phyloP scores from a whole-genome alignment of 139 green algal genomes.

The Volvox reticuliferus region DNA sequence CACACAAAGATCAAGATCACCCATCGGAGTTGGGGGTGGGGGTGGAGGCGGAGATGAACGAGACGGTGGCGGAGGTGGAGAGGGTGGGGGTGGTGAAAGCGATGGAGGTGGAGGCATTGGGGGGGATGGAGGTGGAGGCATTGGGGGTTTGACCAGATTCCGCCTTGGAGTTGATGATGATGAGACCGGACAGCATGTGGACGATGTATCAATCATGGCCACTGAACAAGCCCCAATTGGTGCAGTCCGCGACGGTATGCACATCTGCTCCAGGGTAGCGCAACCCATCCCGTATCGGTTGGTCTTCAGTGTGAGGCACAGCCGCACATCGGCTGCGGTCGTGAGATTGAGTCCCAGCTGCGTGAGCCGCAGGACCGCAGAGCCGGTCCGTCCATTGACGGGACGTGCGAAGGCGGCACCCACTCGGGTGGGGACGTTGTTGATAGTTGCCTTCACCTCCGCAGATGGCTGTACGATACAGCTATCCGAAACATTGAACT shows the following conservation, averaged over 20 bases:
- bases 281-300: neutral
- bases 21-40: too few species aligned
- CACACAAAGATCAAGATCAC: too few species aligned
- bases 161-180: too few species aligned
- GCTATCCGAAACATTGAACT: neutral
- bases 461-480: neutral
- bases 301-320: neutral
- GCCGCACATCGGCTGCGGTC: too few species aligned
- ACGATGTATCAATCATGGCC: neutral
- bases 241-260: neutral
- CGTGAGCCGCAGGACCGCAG: too few species aligned
- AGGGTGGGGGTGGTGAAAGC: too few species aligned
- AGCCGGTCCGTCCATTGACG: too few species aligned
- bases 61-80: too few species aligned
- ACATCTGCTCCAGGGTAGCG: neutral
- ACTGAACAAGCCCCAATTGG: neutral
- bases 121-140: too few species aligned
- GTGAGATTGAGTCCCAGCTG: too few species aligned
- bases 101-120: too few species aligned
- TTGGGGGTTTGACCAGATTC: neutral
- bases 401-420: neutral
- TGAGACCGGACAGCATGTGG: neutral
- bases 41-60: too few species aligned
- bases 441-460: neutral
- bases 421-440: neutral